Evolutionary conservation across 441 rosid species (phyloP).

Genomic region (Pelargonium australe): DNA sequence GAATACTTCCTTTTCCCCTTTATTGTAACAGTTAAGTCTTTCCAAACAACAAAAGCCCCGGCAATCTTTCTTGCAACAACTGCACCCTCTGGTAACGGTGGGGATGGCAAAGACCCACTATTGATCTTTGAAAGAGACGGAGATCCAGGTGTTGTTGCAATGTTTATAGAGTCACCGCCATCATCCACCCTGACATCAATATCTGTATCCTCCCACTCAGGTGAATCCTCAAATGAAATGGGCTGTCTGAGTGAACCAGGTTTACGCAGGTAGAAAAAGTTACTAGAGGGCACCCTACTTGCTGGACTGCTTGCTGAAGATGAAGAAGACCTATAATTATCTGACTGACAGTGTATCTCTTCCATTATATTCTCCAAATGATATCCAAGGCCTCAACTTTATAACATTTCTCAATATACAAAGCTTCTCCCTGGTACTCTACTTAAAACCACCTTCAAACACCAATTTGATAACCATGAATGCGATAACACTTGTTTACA

Average conservation of each 20-base stretch:
- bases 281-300: slow-evolving; percentile 89
- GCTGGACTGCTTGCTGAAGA: slow-evolving; percentile 98
- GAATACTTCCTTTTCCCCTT: slow-evolving; percentile 87
- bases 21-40: slow-evolving; percentile 85
- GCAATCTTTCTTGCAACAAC: slow-evolving; percentile 61
- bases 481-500: background rate
- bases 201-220: slow-evolving; percentile 97
- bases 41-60: slow-evolving; percentile 92
- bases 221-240: slow-evolving; percentile 95
- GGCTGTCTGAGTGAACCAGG: slow-evolving; percentile 89
- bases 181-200: slow-evolving; percentile 64
- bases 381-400: slow-evolving; percentile 17
- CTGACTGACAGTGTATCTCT: slow-evolving; percentile 94
- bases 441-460: slow-evolving; percentile 2
- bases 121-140: slow-evolving; percentile 83
- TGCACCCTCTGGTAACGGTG: slow-evolving; percentile 51
- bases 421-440: too few relatives aligned
- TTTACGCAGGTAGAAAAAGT: slow-evolving; percentile 84
- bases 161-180: slow-evolving; percentile 73
- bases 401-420: slow-evolving; percentile 7
- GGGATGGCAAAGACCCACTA: slow-evolving; percentile 85
- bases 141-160: slow-evolving; percentile 62
- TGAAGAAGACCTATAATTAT: slow-evolving; percentile 88
- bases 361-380: slow-evolving; percentile 47
- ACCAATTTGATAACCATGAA: background rate